Evolutionary conservation across 345 rosid genomes (phyloP), one percentile per base, ranked within the genome.

Genomic region (Arabis alpina): DNA sequence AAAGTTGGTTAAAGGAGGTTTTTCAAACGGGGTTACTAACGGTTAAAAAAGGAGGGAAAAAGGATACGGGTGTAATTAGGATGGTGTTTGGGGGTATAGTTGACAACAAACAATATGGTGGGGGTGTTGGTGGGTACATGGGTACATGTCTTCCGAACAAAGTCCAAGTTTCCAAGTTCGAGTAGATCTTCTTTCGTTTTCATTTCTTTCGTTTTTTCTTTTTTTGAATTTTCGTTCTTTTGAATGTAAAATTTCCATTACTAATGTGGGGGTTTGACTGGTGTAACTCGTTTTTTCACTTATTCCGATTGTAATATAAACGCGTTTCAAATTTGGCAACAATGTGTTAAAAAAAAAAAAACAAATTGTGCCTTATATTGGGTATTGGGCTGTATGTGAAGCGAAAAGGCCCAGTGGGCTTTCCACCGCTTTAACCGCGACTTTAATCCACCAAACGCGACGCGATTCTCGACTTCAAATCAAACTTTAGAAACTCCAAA

Each of bases 1-100:
- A 77, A 34, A 82, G 85, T 53, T 92, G 98, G 98, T 72, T 88
- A 43, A 81, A 81, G 80, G 88, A 83, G 67, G 80, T 87, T 32
- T 88, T 90, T 55, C 81, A 87, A 78, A 82, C 82, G 74, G 76
- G 76, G 72, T 71, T 76, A 76, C 44, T 64, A 71, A 76, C 72
- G 76, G 80, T 76, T 50, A 70, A 71, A 76, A 71, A 56, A 5
- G 67, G 79, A 8, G 68, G 76, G 80, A 44, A 70, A 58, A 66
- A 65, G 76, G 80, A 71, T 76, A 76, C 61, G 68, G 72, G 57
- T 76, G 80, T 76, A 71, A 76, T 76, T 76, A 76, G 80, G 76
- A 70, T 76, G 72, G 76, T 64, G 61, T 76, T 76, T 71, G 80
- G 80, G 80, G 80, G 80, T 76, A 76, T 76, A 76, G 76, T 50